Evolutionary conservation across 2,329 filamentous ascomycete species (phyloP), one percentile per base, ranked within the genome.

Genomic region (Berkeleyomyces rouxiae): DNA sequence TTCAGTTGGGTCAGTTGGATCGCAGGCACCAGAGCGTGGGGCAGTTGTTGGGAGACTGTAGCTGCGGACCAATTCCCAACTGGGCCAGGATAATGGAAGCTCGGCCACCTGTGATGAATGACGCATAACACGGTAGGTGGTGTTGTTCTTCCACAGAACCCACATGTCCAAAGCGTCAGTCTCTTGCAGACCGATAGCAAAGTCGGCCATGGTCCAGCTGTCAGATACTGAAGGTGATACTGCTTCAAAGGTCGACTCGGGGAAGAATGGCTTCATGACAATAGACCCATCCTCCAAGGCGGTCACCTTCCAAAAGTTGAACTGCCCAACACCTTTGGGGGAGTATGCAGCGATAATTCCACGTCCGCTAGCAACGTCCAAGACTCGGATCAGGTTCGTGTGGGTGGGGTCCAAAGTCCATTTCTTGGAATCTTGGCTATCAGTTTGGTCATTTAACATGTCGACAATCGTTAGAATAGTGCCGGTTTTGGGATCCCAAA

Each of bases 291-390:
- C 80, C 61, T 85, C 82, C 67, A 84, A 82, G 16, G 87, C 81
- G 61, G 82, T 82, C n/a, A 83, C 74, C 67, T 76, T 79, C 89
- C 91, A 99, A 70, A 99, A 91, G 72, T 96, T 97, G 79, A 99
- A 97, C 70, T 92, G 86, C 43, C 93, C 88, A 47, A 85, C 82
- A 39, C 90, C 87, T 66, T 93, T 83, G 0, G 93, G 92, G 9
- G 91, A 96, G 72, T 90, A 96, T 7, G 90, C 92, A 44, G 89
- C 83, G 61, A 92, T 81, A 11, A 82, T 71, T 46, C 79, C 75
- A 61, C 77, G 76, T 13, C 81, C 81, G 36, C 77, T 74, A 49
- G 71, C 75, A 47, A 74, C 77, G 11, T 84, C 82, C 61, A 91
- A 78, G 16, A 96, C 77, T 63, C 86, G 84, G 63, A 96, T 78